phyloP scores from a whole-genome alignment of 1,139 yeast species.

The Hyphopichia pseudoburtonii region DNA sequence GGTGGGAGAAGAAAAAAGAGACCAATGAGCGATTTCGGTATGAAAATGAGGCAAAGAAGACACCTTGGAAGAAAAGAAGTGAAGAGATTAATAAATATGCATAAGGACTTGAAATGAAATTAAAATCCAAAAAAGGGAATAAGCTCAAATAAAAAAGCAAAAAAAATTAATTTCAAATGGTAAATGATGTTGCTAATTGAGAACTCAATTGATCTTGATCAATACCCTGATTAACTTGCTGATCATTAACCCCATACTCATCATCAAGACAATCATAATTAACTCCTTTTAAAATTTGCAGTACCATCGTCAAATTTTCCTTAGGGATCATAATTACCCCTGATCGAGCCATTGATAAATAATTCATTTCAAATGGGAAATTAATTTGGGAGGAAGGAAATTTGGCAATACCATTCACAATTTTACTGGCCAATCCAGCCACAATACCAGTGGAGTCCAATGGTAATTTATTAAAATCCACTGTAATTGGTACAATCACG shows the following conservation, averaged over 20 bases:
- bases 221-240: background rate
- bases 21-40: no score
- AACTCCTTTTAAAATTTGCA: slow-evolving; percentile 16
- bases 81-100: no score
- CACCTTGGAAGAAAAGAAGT: no score
- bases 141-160: no score
- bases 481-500: slow-evolving; percentile 54
- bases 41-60: no score
- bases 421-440: slow-evolving; percentile 59
- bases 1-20: no score
- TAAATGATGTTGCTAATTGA: no score
- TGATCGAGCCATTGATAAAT: slow-evolving; percentile 61
- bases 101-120: no score
- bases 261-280: slow-evolving; percentile 1
- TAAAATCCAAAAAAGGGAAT: no score
- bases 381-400: slow-evolving; percentile 15
- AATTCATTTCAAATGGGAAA: slow-evolving; percentile 52
- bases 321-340: slow-evolving; percentile 62
- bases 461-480: slow-evolving; percentile 57
- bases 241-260: background rate
- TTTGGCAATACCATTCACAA: slow-evolving; percentile 34
- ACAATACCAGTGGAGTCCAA: slow-evolving; percentile 67
- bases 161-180: no score
- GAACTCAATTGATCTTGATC: background rate
- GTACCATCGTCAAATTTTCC: slow-evolving; percentile 40